These are phyloP conservation scores for Talaromyces sp. DNA, from an alignment of 2,329 filamentous ascomycete species.

Conservation along the genomic window DNA sequence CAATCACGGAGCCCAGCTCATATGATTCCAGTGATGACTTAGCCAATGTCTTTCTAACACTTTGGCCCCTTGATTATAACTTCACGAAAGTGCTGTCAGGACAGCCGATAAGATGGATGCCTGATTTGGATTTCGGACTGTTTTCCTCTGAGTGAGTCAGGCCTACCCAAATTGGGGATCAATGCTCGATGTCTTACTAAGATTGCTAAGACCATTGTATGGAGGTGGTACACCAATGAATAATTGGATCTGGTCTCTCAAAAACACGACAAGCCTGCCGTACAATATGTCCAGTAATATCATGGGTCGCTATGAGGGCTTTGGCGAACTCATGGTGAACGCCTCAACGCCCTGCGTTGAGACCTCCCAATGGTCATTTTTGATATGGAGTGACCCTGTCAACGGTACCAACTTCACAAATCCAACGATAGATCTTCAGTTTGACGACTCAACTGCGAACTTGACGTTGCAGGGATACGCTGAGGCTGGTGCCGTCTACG, in stretches of 20 bases:
- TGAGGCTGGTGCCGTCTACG: background rate
- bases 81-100: background rate
- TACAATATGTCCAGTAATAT: constrained; percentile 7
- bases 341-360: background rate
- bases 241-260: constrained; percentile 3
- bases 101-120: background rate
- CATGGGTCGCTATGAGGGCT: background rate
- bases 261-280: background rate
- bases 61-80: constrained; percentile 5
- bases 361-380: background rate
- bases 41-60: constrained; percentile 9
- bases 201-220: background rate
- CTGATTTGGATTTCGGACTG: background rate
- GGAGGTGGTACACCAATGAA: background rate
- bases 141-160: constrained; percentile 1
- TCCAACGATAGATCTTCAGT: constrained; percentile 1
- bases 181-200: background rate
- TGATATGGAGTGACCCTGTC: background rate
- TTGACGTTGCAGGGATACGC: constrained; percentile 6
- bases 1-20: background rate
- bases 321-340: background rate
- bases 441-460: constrained; percentile 3
- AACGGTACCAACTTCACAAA: background rate
- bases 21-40: background rate
- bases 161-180: background rate